Evolutionary conservation across 768 basidiomycete genomes (phyloP), one percentile per base, ranked within the genome.

Genomic region (Galerina sulciceps): DNA sequence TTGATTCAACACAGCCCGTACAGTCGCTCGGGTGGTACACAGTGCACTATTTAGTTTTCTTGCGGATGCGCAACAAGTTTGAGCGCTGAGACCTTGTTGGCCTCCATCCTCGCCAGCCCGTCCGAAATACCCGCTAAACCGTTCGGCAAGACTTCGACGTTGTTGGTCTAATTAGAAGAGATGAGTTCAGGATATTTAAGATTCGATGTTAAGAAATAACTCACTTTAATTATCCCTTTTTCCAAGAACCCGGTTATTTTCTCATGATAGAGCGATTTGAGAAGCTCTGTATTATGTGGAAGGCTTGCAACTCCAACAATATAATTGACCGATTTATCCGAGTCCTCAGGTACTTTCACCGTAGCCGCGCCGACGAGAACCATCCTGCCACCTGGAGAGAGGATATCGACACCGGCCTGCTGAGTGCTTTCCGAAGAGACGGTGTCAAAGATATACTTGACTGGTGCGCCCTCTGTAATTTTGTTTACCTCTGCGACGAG

Each of bases 71-170:
- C 71, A 38, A 82, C 71, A 36, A 82, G 62, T 66, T 83, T 82
- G 31, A 73, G 66, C 1, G 74, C 79, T 49, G 79, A 79, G 34
- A 81, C 74, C 62, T 72, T 66, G 22, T 75, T 71, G 2, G 71
- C 67, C 57, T 73, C 69, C 60, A 84, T 64, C 48, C 75, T 71
- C 67, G 71, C 72, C 43, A 84, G 64, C 23, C 76, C 82, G 18
- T 71, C 67, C 26, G 67, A 65, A 58, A 84, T 75, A 8, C 76
- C 82, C 10, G 64, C 69, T 23, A 83, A 67, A 14, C 82, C 82
- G 14, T 71, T 71, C 2, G 76, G 67, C 17, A 83, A 43, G 14
- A 76, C 58, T 52, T 81, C 79, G 1, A 79, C 69, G 35, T 63
- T 66, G 67, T 80, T 81, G 3, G 81, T 79, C 81, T 83, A 57